These are phyloP conservation scores for Cyanodermella asteris DNA, from an alignment of 2,329 filamentous ascomycete species.

Conservation along the genomic window DNA sequence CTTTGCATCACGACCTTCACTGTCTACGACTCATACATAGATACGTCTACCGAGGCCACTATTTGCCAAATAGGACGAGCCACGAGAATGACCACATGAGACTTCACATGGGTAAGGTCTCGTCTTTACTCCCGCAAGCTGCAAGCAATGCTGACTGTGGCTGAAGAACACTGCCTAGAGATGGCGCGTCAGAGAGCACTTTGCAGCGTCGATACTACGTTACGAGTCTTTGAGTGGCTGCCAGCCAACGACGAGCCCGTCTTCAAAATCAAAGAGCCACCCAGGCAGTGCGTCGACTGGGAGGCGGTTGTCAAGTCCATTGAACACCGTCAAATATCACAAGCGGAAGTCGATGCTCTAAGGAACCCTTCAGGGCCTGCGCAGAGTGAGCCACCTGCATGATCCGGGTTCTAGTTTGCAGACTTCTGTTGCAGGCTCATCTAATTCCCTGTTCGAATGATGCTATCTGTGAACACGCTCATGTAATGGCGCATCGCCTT, in stretches of 20 bases:
- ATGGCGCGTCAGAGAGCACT: conserved; percentile 5
- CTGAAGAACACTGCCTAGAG: conserved; percentile 7
- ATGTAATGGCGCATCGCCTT: background rate
- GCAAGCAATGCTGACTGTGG: background rate
- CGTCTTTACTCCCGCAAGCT: background rate
- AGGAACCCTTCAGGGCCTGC: too few species aligned
- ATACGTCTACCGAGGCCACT: conserved; percentile 2
- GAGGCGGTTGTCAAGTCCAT: conserved; percentile 1
- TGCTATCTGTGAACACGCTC: too few species aligned
- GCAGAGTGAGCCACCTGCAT: too few species aligned
- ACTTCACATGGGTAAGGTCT: conserved; percentile 2
- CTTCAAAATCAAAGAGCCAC: conserved; percentile 4
- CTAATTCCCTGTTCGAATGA: too few species aligned
- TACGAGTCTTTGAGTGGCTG: too few species aligned
- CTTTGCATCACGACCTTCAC: conserved; percentile 6
- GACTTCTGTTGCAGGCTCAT: too few species aligned
- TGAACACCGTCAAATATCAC: background rate
- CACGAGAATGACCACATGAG: conserved; percentile 2
- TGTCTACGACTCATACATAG: background rate
- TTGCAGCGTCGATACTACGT: conserved; percentile 4
- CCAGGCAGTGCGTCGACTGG: conserved; percentile 5
- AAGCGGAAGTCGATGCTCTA: too few species aligned
- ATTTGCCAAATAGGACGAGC: background rate
- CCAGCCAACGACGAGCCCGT: conserved; percentile 4
- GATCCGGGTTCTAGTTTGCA: too few species aligned